Percentiles rank a stretch among this genome's conserved stretches.
Evolutionary conservation across 768 basidiomycete genomes (phyloP).

Genomic region (Rhodotorula taiwanensis): DNA sequence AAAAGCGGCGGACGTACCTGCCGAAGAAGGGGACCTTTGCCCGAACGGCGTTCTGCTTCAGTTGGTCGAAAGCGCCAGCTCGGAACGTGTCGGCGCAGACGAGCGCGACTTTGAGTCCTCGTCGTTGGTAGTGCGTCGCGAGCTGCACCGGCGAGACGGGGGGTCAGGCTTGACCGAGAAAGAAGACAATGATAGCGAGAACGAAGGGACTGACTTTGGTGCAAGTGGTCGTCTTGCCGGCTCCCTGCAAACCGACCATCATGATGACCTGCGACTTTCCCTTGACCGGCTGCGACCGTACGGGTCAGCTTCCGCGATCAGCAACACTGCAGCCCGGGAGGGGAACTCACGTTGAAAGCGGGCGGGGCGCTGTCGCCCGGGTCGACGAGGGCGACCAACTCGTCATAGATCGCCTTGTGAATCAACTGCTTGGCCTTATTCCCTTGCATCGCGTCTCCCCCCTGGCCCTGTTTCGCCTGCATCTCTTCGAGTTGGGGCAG

Average conservation of each 20-base stretch:
- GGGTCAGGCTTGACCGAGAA: not conserved
- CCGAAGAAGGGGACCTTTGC: conserved; percentile 99
- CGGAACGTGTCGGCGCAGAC: conserved; percentile 99
- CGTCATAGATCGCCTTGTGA: conserved; percentile 96
- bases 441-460: conserved; percentile 53
- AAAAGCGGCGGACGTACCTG: conserved; percentile 46
- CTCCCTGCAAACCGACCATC: conserved; percentile 47
- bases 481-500: conserved; percentile 66
- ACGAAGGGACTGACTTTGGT: conserved; percentile 58
- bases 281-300: conserved; percentile 70
- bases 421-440: conserved; percentile 80
- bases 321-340: conserved; percentile 47
- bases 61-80: conserved; percentile 98
- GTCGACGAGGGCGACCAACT: conserved; percentile 88
- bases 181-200: not conserved
- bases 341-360: conserved; percentile 26
- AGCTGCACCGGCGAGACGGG: conserved; percentile 49
- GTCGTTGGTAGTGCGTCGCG: conserved; percentile 92
- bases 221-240: conserved; percentile 96
- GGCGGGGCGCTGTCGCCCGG: conserved; percentile 73
- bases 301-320: not conserved
- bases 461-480: conserved; percentile 25
- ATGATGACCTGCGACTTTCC: conserved; percentile 90
- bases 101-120: conserved; percentile 92
- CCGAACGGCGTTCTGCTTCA: conserved; percentile 95